Evolutionary conservation across 163 green algal species (phyloP), one percentile per base, ranked within the genome.

Genomic region (Volvox carteri): DNA sequence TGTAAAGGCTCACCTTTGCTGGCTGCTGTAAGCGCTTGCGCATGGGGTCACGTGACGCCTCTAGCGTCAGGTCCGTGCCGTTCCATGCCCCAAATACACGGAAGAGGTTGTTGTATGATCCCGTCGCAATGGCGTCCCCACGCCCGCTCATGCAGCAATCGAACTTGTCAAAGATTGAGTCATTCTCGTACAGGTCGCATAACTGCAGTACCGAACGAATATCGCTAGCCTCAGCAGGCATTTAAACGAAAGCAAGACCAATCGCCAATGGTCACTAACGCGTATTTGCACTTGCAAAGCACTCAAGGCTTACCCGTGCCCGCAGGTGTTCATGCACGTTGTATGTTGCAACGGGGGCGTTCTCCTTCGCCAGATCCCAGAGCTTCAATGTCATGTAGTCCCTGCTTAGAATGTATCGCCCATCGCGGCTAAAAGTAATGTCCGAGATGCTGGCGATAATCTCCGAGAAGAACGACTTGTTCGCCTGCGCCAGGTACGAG

Each of bases 81-180:
- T 95, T 91, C 78, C 84, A 88, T 23, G 90, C 83, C 28, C 93
- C 93, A 88, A 97, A 97, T 12, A 98, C 95, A 41, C 95, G 93
- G 93, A 99, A 99, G 67, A 97, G 92, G 93, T 98, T 98, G 86
- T 95, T 97, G 96, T 99, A 99, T 30, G 96, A 98, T 11, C 98
- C 98, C 30, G 96, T 99, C 41, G 95, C 96, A 25, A 98, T 93
- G 41, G 96, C 86, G 72, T 92, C 90, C 44, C 97, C 97, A 41
- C 95, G 91, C 37, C 96, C 95, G 78, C 95, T 98, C 65, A 98
- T 94, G 84, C 92, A 96, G 92, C 96, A 98, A 92, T 99, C 97
- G 90, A 99, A 99, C 94, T 99, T 99, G 95, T 99, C 98, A 88
- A 99, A 99, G 74, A 99, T 99, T 90, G 92, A 97, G 94, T 99